phyloP scores from a whole-genome alignment of 1,139 yeast species.

The Zygoascus meyerae region DNA sequence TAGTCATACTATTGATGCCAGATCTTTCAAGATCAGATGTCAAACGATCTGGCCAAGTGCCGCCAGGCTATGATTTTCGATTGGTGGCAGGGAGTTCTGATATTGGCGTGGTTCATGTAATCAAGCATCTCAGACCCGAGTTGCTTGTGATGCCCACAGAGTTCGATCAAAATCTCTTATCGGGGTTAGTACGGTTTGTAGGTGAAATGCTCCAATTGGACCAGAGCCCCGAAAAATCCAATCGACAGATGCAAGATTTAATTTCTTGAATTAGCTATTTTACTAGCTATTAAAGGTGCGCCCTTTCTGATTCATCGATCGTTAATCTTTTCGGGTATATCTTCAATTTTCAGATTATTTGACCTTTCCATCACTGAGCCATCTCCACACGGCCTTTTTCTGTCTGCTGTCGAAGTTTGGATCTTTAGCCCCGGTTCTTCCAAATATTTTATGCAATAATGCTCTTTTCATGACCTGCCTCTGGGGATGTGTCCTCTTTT shows the following conservation, averaged over 20 bases:
- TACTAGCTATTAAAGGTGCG: no score
- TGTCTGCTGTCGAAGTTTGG: background rate
- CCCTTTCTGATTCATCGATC: background rate
- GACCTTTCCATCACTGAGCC: slow-evolving; percentile 18
- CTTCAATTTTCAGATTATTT: background rate
- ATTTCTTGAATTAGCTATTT: slow-evolving; percentile 15
- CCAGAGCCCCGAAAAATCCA: slow-evolving; percentile 16
- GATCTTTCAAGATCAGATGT: slow-evolving; percentile 18
- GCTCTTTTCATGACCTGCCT: background rate
- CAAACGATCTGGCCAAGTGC: slow-evolving; percentile 22
- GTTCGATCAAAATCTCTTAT: slow-evolving; percentile 16
- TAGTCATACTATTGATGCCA: slow-evolving; percentile 26
- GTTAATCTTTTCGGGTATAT: background rate
- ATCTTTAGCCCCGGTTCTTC: background rate
- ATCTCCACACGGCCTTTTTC: slow-evolving; percentile 17
- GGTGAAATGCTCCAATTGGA: slow-evolving; percentile 20
- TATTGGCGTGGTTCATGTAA: slow-evolving; percentile 29
- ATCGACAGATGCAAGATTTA: slow-evolving; percentile 15
- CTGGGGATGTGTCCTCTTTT: background rate
- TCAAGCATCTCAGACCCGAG: slow-evolving; percentile 31
- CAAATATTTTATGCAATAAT: background rate
- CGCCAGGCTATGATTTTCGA: slow-evolving; percentile 20
- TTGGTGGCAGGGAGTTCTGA: slow-evolving; percentile 31
- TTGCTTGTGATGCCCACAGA: slow-evolving; percentile 26
- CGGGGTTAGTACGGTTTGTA: slow-evolving; percentile 25